phyloP scores from a whole-genome alignment of 306 rosid species.

The Quercus glauca region DNA sequence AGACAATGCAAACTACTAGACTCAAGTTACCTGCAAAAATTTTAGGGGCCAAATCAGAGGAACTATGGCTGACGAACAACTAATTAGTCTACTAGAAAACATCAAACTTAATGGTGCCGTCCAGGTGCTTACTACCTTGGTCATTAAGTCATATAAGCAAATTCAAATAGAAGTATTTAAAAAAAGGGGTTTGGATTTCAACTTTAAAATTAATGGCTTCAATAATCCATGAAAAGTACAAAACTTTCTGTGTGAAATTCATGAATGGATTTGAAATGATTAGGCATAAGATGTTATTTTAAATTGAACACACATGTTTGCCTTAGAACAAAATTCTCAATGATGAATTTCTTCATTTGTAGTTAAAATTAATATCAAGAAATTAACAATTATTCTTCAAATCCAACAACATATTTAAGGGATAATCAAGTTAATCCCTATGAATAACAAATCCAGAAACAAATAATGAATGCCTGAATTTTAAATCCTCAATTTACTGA shows the following conservation, averaged over 20 bases:
- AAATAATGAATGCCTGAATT: not conserved
- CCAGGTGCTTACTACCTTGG: not conserved
- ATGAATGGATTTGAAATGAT: too few species aligned
- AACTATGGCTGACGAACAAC: not conserved
- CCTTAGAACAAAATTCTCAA: too few species aligned
- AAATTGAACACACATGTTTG: too few species aligned
- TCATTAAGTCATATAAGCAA: not conserved
- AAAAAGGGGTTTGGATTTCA: too few species aligned
- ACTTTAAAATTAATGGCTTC: too few species aligned
- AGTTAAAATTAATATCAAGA: too few species aligned
- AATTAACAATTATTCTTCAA: not conserved
- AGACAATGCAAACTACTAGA: not conserved
- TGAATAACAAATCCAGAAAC: too few species aligned
- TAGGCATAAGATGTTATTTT: too few species aligned
- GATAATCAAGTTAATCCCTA: not conserved
- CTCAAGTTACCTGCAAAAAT: not conserved
- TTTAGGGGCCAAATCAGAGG: not conserved
- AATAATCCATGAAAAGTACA: too few species aligned
- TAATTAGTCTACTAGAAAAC: conserved; percentile 12
- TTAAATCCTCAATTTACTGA: not conserved
- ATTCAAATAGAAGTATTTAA: too few species aligned
- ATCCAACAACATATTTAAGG: not conserved
- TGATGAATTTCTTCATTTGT: too few species aligned
- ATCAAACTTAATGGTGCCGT: not conserved
- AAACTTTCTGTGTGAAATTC: too few species aligned